Base-by-base conservation (phyloP, 2,329 filamentous ascomycete species). In the Macrophomina phaseolina region DNA sequence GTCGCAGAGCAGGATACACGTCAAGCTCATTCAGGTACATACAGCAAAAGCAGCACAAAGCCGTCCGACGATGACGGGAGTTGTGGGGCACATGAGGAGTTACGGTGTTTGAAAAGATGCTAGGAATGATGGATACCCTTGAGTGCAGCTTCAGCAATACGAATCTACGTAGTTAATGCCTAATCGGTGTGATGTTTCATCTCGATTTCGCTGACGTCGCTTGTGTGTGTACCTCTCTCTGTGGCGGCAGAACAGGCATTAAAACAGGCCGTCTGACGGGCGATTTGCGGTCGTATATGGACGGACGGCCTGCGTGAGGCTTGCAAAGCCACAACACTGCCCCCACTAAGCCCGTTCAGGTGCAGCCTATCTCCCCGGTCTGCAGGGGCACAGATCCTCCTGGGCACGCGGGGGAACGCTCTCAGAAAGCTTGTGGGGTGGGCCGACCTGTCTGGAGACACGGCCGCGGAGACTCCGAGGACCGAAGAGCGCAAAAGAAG, bases 301-400 rank as follows among this genome's bases (percentile, higher is more conserved):
- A 34, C 18, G 4, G 28, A 12, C 3, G 7, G 5, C 12, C 18
- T 28, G 38, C 55, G 32, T 45, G 55, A 30, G 38, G 28, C 55
- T 40, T 8, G 45, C 58, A 16, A 23, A 62, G 58, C 58, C 58
- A 62, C 58, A 38, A 38, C 45, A 62, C 45, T 48, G 58, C 58
- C 58, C 38, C 58, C 45, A 28, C 42, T 38, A 49, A 49, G 38
- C 40, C 28, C 16, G 23, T 46, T 42, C 55, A 28, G 16, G 12
- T 12, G 4, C 58, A 62, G n/a, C 30, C n/a, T 49, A 62, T 62
- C n/a, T 61, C 28, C 46, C 56, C 40, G 28, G 14, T 11, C 2
- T 16, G 45, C 58, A 62, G n/a, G 58, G 58, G n/a, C 38, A 4
- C n/a, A 18, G 42, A 62, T 62, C 42, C 58, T 49, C 8, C 28